Conservation (phyloP, 129 eudicot species). For the Artemisia argyi region DNA sequence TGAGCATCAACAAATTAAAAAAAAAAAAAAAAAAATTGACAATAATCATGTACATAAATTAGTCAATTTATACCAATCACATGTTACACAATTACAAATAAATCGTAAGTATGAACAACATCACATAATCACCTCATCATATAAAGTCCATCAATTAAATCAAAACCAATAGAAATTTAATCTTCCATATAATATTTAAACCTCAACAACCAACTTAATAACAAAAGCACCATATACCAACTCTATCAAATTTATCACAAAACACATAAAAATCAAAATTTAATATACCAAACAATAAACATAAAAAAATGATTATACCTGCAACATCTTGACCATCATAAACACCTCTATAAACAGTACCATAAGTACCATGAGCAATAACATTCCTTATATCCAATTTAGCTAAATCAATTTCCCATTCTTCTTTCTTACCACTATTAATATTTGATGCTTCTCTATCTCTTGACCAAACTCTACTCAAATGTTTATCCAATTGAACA, state of each 20-base stretch:
- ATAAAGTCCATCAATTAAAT: conserved; percentile 19
- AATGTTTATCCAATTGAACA: conserved; percentile 72
- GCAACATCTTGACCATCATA: conserved; percentile 98
- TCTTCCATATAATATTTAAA: background rate
- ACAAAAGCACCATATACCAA: too few species aligned
- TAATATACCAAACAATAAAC: too few species aligned
- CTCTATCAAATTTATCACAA: too few species aligned
- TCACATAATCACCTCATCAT: conserved; percentile 11
- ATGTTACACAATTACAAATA: too few species aligned
- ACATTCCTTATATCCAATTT: conserved; percentile 72
- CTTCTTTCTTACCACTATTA: conserved; percentile 48
- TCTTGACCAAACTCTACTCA: conserved; percentile 76
- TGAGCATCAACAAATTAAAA: too few species aligned
- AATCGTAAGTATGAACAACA: too few species aligned
- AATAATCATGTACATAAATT: too few species aligned
- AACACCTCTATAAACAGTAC: conserved; percentile 76
- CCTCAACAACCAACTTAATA: too few species aligned
- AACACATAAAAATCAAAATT: background rate
- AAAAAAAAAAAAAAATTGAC: too few species aligned
- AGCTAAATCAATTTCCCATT: conserved; percentile 87
- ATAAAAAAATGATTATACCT: too few species aligned
- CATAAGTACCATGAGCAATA: conserved; percentile 91
- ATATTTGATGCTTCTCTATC: conserved; percentile 34
- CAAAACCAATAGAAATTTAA: conserved; percentile 14
- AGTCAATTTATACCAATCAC: too few species aligned